phyloP scores from a whole-genome alignment of 2,329 filamentous ascomycete genomes.

The Botrytis paeoniae region DNA sequence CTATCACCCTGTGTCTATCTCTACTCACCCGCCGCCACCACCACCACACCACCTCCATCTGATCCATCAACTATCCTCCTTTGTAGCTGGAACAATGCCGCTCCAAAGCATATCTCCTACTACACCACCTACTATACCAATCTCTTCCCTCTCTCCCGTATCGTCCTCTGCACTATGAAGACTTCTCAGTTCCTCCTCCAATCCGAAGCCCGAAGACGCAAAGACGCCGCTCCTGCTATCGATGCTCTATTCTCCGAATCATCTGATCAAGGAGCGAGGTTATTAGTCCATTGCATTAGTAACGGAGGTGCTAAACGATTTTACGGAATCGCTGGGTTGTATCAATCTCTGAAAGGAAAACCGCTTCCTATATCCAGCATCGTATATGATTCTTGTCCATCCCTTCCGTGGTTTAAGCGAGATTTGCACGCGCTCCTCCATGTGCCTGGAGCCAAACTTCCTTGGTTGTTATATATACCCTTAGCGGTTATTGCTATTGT shows the following conservation, averaged over 20 bases:
- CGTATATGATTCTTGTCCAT: slow-evolving; percentile 31
- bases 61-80: slow-evolving; percentile 45
- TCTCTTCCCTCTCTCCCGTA: slow-evolving; percentile 50
- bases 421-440: slow-evolving; percentile 29
- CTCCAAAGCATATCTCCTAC: slow-evolving; percentile 53
- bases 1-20: slow-evolving; percentile 28
- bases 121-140: slow-evolving; percentile 51
- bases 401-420: slow-evolving; percentile 31
- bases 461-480: slow-evolving; percentile 26
- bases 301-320: slow-evolving; percentile 51
- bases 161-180: slow-evolving; percentile 50
- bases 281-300: slow-evolving; percentile 55
- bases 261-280: slow-evolving; percentile 31
- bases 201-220: slow-evolving; percentile 26
- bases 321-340: slow-evolving; percentile 26
- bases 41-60: not conserved
- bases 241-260: slow-evolving; percentile 24
- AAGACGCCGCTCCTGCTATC: slow-evolving; percentile 38
- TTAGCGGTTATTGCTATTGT: slow-evolving; percentile 18
- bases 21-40: slow-evolving; percentile 25
- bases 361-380: slow-evolving; percentile 24
- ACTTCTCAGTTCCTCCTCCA: slow-evolving; percentile 47
- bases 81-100: slow-evolving; percentile 57
- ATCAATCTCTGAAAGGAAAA: slow-evolving; percentile 21
- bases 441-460: slow-evolving; percentile 21